Percentiles rank a stretch among this genome's conserved stretches.
phyloP scores from a whole-genome alignment of 345 rosid genomes.

The Lepidium didymum region DNA sequence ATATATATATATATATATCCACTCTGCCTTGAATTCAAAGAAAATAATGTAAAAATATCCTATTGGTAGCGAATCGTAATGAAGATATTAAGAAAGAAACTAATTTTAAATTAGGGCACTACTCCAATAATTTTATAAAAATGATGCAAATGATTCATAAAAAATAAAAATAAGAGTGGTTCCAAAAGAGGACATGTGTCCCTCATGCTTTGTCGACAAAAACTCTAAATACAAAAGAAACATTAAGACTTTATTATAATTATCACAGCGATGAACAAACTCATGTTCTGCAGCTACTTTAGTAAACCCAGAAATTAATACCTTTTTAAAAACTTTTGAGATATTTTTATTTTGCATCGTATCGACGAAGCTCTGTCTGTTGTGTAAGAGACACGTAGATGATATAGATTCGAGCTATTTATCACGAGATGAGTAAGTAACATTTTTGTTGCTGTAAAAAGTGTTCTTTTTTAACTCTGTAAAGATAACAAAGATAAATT shows the following conservation, averaged over 20 bases:
- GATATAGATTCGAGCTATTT: slow-evolving; percentile 29
- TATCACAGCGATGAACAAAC: slow-evolving; percentile 19
- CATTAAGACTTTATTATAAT: slow-evolving; percentile 8
- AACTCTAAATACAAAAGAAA: slow-evolving; percentile 10
- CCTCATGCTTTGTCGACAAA: slow-evolving; percentile 30
- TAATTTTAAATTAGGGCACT: neutral
- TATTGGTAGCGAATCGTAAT: slow-evolving; percentile 18
- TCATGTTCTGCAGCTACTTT: slow-evolving; percentile 30
- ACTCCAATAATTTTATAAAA: neutral
- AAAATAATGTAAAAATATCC: slow-evolving; percentile 17
- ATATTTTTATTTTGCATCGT: slow-evolving; percentile 21
- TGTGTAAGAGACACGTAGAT: slow-evolving; percentile 29
- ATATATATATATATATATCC: neutral
- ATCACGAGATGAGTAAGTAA: slow-evolving; percentile 24
- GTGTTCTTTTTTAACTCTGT: slow-evolving; percentile 7
- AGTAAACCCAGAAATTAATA: slow-evolving; percentile 2
- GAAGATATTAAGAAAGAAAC: slow-evolving; percentile 11
- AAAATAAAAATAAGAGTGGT: slow-evolving; percentile 22
- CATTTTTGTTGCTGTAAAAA: slow-evolving; percentile 8
- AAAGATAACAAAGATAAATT: neutral
- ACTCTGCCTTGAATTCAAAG: slow-evolving; percentile 4
- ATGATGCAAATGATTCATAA: neutral
- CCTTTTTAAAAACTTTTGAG: too few species aligned
- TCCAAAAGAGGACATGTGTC: slow-evolving; percentile 30
- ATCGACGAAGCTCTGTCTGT: slow-evolving; percentile 25